Evolutionary conservation across 345 rosid species (phyloP), one percentile per base, ranked within the genome.

Genomic region (Lenwebbia sp.): DNA sequence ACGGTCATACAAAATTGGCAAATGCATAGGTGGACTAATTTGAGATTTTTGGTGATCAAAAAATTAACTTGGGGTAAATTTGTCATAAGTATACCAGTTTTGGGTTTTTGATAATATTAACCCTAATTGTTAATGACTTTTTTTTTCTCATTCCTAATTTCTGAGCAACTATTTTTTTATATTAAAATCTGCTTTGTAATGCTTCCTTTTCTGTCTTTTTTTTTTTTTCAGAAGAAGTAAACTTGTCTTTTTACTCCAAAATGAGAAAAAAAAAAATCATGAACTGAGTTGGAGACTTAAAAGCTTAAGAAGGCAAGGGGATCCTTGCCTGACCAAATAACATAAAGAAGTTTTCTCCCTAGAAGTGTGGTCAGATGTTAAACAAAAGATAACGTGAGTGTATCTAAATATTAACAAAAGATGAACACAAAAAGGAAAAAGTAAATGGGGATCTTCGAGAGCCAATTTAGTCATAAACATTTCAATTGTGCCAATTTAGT

Each of bases 391-490:
- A n/a, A n/a, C n/a, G n/a, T 10, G 51, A 49, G 13, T 49, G 11
- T 49, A 49, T n/a, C 28, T n/a, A n/a, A 14, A 58, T 58, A 58
- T n/a, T 58, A 13, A 58, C 0, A n/a, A 58, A 13, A 58, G 70
- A n/a, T 6, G 13, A 0, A n/a, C 70, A 13, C 70, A 28, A 5
- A 58, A 58, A 60, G 7, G 19, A 28, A 60, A 60, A 60, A n/a
- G 70, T n/a, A 13, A 60, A 60, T 49, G 10, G 37, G 70, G 10
- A 60, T 13, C 37, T 60, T 28, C 37, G 10, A 28, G 37, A 60
- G 37, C 7, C 21, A 28, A 28, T 28, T 60, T 0, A 60, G 0
- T 28, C 3, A 13, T 60, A 13, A 60, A 60, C 1, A 1, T 60
- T 28, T 60, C 15, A 28, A 1, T 60, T 60, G 3, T 60, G 4